These are phyloP conservation scores for Macrophomina tecta DNA, from an alignment of 2,329 filamentous ascomycete species.

Conservation along the genomic window DNA sequence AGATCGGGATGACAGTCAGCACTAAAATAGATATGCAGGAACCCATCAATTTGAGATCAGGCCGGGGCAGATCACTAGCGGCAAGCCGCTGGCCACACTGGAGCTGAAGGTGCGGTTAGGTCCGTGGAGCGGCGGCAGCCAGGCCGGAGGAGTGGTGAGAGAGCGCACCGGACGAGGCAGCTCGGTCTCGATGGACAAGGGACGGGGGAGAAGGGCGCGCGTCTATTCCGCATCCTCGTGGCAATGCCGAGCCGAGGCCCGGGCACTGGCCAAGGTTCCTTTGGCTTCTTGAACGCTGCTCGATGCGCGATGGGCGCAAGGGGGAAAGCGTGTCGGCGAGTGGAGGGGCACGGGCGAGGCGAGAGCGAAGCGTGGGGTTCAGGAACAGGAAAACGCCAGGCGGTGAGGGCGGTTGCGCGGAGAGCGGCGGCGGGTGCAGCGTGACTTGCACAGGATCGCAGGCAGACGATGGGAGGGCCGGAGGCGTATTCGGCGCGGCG, in stretches of 20 bases:
- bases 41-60: slow-evolving; percentile 19
- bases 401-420: neutral
- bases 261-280: neutral
- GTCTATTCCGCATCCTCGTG: neutral
- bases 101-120: slow-evolving; percentile 1
- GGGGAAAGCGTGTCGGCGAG: neutral
- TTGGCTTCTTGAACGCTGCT: neutral
- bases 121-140: neutral
- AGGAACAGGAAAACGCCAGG: slow-evolving; percentile 7
- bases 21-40: slow-evolving; percentile 27
- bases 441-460: neutral
- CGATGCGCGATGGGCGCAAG: neutral
- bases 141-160: neutral
- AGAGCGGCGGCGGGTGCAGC: neutral
- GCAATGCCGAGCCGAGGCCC: neutral
- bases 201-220: no score
- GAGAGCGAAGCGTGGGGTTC: slow-evolving; percentile 16
- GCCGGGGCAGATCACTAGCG: slow-evolving; percentile 10
- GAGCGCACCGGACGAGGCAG: neutral
- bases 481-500: neutral
- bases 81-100: slow-evolving; percentile 9
- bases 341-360: neutral
- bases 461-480: neutral
- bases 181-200: neutral
- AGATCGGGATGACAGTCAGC: slow-evolving; percentile 10